Evolutionary conservation across 2,329 filamentous ascomycete genomes (phyloP).

Genomic region (Malbranchea zuffiana): DNA sequence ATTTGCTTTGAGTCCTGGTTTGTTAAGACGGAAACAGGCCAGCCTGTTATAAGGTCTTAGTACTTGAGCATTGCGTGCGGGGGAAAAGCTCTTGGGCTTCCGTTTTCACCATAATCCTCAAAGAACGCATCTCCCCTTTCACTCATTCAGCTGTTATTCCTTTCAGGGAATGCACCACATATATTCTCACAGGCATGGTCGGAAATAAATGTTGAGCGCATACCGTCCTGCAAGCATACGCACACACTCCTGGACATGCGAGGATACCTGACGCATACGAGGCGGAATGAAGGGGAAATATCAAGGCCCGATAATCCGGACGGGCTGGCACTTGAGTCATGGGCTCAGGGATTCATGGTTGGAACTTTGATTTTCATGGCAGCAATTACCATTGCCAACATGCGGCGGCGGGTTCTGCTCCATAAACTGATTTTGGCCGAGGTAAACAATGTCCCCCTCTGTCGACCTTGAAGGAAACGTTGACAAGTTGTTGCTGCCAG

Average conservation of each 20-base stretch:
- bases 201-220: not conserved
- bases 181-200: constrained; percentile 3
- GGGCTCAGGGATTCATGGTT: constrained; percentile 41
- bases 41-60: too few relatives aligned
- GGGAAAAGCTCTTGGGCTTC: too few relatives aligned
- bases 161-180: too few relatives aligned
- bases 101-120: too few relatives aligned
- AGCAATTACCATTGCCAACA: constrained; percentile 40
- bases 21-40: constrained; percentile 2
- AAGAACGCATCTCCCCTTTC: not conserved
- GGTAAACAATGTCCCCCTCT: constrained; percentile 21
- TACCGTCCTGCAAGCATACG: not conserved
- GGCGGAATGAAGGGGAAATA: constrained; percentile 4
- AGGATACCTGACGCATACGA: constrained; percentile 1
- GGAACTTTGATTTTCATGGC: constrained; percentile 41
- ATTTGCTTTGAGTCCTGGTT: constrained; percentile 3
- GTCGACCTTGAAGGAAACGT: too few relatives aligned
- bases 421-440: constrained; percentile 43
- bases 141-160: not conserved
- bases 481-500: too few relatives aligned
- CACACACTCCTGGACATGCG: constrained; percentile 1
- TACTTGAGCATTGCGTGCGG: not conserved
- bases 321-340: constrained; percentile 35
- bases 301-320: constrained; percentile 20
- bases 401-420: constrained; percentile 38